Conservation (phyloP, 2,329 filamentous ascomycete genomes). For the Neobulgaria alba region DNA sequence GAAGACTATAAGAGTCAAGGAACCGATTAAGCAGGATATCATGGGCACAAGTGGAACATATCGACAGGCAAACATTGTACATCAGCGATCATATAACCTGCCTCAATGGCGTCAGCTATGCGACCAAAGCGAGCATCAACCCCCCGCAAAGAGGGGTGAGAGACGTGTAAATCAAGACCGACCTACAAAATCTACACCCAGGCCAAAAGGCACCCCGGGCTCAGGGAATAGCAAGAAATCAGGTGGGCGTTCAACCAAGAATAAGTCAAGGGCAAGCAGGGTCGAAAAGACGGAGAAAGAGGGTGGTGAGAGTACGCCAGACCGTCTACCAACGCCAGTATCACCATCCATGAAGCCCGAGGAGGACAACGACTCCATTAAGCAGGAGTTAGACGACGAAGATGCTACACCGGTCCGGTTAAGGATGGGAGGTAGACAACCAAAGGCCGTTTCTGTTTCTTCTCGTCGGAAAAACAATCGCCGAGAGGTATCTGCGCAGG, state of each 20-base stretch:
- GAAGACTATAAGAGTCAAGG: slow-evolving; percentile 87
- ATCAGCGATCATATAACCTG: slow-evolving; percentile 91
- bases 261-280: slow-evolving; percentile 18
- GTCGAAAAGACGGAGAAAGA: slow-evolving; percentile 16
- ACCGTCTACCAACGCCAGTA: slow-evolving; percentile 43
- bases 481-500: slow-evolving; percentile 60
- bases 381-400: slow-evolving; percentile 32
- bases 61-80: slow-evolving; percentile 93
- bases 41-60: slow-evolving; percentile 93
- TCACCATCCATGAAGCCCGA: slow-evolving; percentile 36
- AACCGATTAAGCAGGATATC: slow-evolving; percentile 97
- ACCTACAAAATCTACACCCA: slow-evolving; percentile 28
- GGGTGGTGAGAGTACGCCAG: slow-evolving; percentile 34
- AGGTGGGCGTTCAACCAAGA: slow-evolving; percentile 14
- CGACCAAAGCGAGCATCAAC: slow-evolving; percentile 91
- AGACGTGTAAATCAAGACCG: slow-evolving; percentile 45
- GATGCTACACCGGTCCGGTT: slow-evolving; percentile 37
- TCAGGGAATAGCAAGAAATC: slow-evolving; percentile 16
- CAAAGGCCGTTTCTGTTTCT: slow-evolving; percentile 61
- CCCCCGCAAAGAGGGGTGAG: slow-evolving; percentile 82
- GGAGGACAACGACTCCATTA: slow-evolving; percentile 28
- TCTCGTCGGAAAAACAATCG: slow-evolving; percentile 81
- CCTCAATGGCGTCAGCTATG: slow-evolving; percentile 93
- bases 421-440: slow-evolving; percentile 35
- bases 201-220: slow-evolving; percentile 18